Evolutionary conservation across 192 early-diverging fungal genomes (phyloP), one percentile per base, ranked within the genome.

Genomic region (Umbelopsis sp.): DNA sequence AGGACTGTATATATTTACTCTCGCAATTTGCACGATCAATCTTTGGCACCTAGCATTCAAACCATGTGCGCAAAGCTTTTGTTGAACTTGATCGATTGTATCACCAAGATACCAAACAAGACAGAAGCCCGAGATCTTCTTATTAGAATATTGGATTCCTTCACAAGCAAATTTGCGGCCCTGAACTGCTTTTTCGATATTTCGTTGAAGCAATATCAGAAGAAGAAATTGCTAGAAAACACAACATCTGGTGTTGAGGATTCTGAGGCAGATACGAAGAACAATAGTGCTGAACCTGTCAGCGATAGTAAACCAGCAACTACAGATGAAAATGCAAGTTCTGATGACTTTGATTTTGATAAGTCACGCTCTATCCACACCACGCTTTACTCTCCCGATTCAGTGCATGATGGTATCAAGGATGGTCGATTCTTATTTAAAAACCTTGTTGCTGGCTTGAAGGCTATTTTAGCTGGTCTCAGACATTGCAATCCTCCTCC

Each of bases 1-100:
- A 79, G 83, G 50, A 95, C 93, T 36, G 91, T 99, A 12, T 91
- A 94, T 69, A 94, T 96, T 53, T 98, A 97, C 79, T 91, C 97
- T 2, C 82, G 90, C 21, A 96, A 96, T 81, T 81, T 98, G 69
- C 96, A 98, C 74, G 98, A 99, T 80, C 85, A 88, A 29, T 87
- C 87, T n/a, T 86, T 99, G 45, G 89, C 96, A 31, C 91, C 93
- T 0, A 92, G 90, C 66, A 94, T 98, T 44, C 98, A 98, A 77
- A 97, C 95, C 2, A 96, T 98, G 95, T 97, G 96, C 71, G 91
- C 91, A 68, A 98, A 97, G 74, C 81, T 99, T 26, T 83, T 99
- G 17, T 79, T 96, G 45, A 96, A 96, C 75, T 78, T 98, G 24
- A 92, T 96, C 14, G 98, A 98, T 56, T 91, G 90, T 59, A 90